Evolutionary conservation across 768 basidiomycete species (phyloP), one percentile per base, ranked within the genome.

Genomic region (Boletus vinaceobasis): DNA sequence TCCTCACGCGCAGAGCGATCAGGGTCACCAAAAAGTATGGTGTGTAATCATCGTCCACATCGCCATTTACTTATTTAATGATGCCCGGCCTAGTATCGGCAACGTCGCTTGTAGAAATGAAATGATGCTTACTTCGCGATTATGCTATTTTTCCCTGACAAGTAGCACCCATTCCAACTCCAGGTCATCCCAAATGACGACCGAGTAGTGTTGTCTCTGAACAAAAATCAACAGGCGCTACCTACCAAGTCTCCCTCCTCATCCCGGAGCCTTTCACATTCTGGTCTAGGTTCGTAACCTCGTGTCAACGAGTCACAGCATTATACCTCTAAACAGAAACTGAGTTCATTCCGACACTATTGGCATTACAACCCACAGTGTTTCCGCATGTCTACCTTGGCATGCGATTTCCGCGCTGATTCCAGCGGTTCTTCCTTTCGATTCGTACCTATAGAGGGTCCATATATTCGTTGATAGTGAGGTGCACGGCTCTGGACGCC

Each of bases 261-360:
- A n/a, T 38, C 21, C 35, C 43, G 48, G 50, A 39, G 50, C 32
- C 42, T 50, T 55, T 53, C 42, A 35, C 21, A 21, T 35, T 29
- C 31, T 9, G 23, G 45, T 26, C 52, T 36, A 56, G 50, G 56
- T 54, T 64, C 58, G 52, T 56, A 47, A 26, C 43, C 56, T 56
- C 64, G 56, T 67, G 60, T 55, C 62, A 45, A 32, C 35, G 38
- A 23, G 17, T 52, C 58, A 67, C 63, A 57, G 60, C 63, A 57
- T 65, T 43, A 26, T 44, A 3, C 21, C 59, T 57, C 50, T 36
- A 56, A 62, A 50, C 54, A 60, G 61, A 54, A 62, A 48, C 15
- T 49, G 52, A 52, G 19, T 56, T 61, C 62, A 62, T 44, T 57
- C 43, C 43, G 50, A 53, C 31, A 32, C 40, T 43, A 55, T 51